Evolutionary conservation across 306 rosid species (phyloP).

Genomic region (Trifolium repens): DNA sequence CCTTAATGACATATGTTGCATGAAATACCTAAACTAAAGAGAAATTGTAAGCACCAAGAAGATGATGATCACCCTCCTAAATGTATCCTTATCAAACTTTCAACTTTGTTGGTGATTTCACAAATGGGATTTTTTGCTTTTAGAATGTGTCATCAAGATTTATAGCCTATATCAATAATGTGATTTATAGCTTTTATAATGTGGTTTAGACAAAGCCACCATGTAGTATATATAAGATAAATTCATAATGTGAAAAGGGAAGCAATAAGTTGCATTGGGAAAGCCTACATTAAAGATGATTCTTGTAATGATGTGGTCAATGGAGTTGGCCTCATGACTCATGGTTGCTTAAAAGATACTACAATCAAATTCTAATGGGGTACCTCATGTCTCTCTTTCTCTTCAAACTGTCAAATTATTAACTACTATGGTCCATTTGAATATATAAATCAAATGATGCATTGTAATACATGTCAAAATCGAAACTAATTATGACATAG

Average conservation of each 20-base stretch:
- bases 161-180: conserved; percentile 16
- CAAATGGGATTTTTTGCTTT: conserved; percentile 32
- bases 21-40: conserved; percentile 12
- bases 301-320: conserved; percentile 43
- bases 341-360: conserved; percentile 45
- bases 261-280: conserved; percentile 40
- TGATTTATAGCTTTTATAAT: conserved; percentile 26
- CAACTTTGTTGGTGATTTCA: conserved; percentile 32
- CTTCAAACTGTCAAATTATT: conserved; percentile 24
- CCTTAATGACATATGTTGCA: conserved; percentile 2
- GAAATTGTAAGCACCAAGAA: conserved; percentile 20
- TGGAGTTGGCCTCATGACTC: conserved; percentile 41
- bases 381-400: conserved; percentile 43
- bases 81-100: conserved; percentile 1
- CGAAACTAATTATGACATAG: no score
- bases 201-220: not conserved
- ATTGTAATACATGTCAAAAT: no score
- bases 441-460: no score
- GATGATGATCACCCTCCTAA: conserved; percentile 16
- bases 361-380: conserved; percentile 44
- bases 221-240: conserved; percentile 12
- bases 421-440: conserved; percentile 31
- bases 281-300: conserved; percentile 28
- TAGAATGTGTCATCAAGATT: conserved; percentile 29
- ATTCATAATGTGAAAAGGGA: conserved; percentile 21